Evolutionary conservation across 352 stramenopile genomes (phyloP).

Genomic region (Phytopythium delawarense): DNA sequence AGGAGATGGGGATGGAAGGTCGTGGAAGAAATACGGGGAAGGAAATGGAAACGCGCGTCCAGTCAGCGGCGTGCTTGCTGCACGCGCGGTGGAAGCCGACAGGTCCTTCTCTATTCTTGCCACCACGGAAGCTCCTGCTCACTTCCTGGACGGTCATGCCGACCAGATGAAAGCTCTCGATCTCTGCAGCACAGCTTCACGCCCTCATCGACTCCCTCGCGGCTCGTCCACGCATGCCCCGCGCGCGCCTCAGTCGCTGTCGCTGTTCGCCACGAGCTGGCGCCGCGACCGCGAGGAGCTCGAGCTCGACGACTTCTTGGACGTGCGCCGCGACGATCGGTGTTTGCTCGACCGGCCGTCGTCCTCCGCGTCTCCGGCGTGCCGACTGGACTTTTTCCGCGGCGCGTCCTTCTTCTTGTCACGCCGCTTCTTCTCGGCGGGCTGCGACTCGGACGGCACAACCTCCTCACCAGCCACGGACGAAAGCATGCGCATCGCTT

Average conservation of each 20-base stretch:
- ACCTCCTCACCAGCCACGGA: slow-evolving; percentile 2
- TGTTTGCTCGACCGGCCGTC: background rate
- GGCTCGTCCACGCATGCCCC: too few relatives aligned
- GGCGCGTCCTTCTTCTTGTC: slow-evolving; percentile 25
- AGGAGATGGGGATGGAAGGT: too few relatives aligned
- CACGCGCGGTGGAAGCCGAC: too few relatives aligned
- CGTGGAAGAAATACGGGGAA: too few relatives aligned
- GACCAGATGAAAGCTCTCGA: too few relatives aligned
- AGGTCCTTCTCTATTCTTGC: too few relatives aligned
- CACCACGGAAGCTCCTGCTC: too few relatives aligned
- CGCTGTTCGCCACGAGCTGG: slow-evolving; percentile 3
- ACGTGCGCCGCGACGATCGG: slow-evolving; percentile 2
- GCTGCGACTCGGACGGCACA: background rate
- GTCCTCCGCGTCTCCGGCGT: background rate
- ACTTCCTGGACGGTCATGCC: too few relatives aligned
- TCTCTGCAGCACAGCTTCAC: too few relatives aligned
- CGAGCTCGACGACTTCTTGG: slow-evolving; percentile 8
- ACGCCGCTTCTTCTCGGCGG: slow-evolving; percentile 25
- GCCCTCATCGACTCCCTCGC: background rate
- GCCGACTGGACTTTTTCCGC: background rate
- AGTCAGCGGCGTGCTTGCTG: too few relatives aligned
- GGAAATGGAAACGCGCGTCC: too few relatives aligned
- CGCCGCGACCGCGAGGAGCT: slow-evolving; percentile 21
- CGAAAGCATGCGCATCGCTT: slow-evolving; percentile 58
- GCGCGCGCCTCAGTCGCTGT: background rate